Base-by-base conservation (phyloP, 2,329 filamentous ascomycete genomes). In the Aspergillus sp. region DNA sequence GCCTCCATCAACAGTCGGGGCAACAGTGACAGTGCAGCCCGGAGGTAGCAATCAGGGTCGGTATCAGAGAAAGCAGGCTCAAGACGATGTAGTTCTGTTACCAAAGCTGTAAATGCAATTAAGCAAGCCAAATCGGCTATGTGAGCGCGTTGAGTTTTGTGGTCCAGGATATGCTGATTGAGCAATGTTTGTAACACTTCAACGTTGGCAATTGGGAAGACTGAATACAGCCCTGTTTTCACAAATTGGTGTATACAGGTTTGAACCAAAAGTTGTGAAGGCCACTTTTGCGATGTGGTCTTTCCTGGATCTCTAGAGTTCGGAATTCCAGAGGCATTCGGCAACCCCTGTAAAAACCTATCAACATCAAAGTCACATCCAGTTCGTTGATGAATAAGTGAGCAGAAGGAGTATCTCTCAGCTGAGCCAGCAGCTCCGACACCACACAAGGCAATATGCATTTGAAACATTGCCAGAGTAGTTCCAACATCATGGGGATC, bases 51-150 rank as follows among this genome's bases (percentile, higher is more conserved):
- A 52, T 66, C 61, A 1, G 67, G 62, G 4, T 68, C 62, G 8
- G 63, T 44, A 53, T 60, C 53, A 3, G 45, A n/a, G 26, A 68
- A 68, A 3, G 38, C 59, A 9, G 60, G 55, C 1, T 66, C 61
- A 51, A 62, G 62, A 3, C 61, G 60, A 42, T 64, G 67, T n/a
- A 69, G 62, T n/a, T 59, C 57, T 9, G 60, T 65, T 13, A 68
- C 58, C 39, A 64, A 58, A 17, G 66, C 66, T 4, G 67, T 66
- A 34, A 69, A 65, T 3, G 62, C 64, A 20, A 60, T 55, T 2
- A 68, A 53, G 55, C 64, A 65, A 6, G 66, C 64, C 5, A 56
- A 52, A 30, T 59, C 57, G 0, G 64, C 55, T 2, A 34, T 36
- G 7, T 42, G 26, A 6, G 7, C n/a, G 3, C 13, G 15, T 12